Evolutionary conservation across 352 stramenopile species (phyloP), one percentile per base, ranked within the genome.

Genomic region (Thraustotheca clavata): DNA sequence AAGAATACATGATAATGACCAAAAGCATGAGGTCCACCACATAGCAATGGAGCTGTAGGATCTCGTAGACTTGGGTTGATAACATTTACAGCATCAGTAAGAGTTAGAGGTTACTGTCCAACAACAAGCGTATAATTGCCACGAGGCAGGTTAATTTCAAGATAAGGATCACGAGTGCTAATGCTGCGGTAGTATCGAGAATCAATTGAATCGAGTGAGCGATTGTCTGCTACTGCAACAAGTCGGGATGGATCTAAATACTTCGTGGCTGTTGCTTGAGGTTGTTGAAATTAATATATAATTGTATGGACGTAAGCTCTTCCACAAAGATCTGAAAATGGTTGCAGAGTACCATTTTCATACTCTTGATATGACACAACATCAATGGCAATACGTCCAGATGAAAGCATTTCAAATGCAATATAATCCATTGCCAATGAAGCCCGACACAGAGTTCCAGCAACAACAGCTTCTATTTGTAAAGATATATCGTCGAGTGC

Each of bases 131-230:
- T 65, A 59, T 89, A 91, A 33, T 78, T 62, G 34, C 74, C 76
- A 4, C 62, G 26, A 3, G 73, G 75, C 1, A 90, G 63, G 0
- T 71, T 71, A 18, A 90, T 69, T 11, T 83, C 86, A 41, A 90
- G 49, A 66, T 77, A 92, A 41, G 83, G 81, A 27, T 89, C 83
- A 3, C 80, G 79, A 39, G 87, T 89, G 67, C 76, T 92, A 47
- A 89, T 71, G 16, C 38, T 65, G 4, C 22, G 29, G 38, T 47
- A 24, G 52, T 29, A 24, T 24, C 57, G 36, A 20, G 36, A 36
- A n/a, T 40, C 36, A 8, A 20, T 16, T 39, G 52, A 46, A n/a
- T 31, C 20, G 1, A 24, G 11, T 2, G 52, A 29, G 18, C 52
- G 52, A 47, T 55, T 33, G 36, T 41, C 40, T 1, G 14, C 20